Conservation (phyloP, 306 rosid species). For the Castanopsis chinensis region DNA sequence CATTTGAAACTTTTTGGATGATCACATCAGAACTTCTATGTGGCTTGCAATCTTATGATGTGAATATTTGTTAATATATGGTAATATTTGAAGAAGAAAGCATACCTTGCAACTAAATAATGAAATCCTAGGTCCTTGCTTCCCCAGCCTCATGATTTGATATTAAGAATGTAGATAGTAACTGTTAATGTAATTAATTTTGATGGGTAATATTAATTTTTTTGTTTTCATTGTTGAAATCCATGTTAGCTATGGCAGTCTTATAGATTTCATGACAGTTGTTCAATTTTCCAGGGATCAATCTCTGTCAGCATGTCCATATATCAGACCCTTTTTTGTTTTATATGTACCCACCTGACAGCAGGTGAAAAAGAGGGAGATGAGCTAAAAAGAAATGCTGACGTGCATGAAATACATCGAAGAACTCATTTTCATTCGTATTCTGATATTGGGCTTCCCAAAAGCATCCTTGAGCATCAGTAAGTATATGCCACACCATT, state of each 20-base stretch:
- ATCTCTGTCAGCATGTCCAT: constrained; percentile 89
- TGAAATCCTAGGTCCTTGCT: too few species aligned
- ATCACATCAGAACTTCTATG: neutral
- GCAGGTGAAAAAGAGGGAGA: constrained; percentile 83
- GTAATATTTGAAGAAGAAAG: neutral
- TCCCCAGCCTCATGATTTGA: neutral
- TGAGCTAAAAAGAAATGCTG: constrained; percentile 74
- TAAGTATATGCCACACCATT: constrained; percentile 42
- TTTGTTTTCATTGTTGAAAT: neutral
- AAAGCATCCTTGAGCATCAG: constrained; percentile 73
- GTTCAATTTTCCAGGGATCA: constrained; percentile 67
- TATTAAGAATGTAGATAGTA: constrained; percentile 10
- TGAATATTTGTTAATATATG: neutral
- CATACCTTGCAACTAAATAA: neutral
- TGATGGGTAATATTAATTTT: neutral
- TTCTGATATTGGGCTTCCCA: constrained; percentile 60
- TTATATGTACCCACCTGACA: constrained; percentile 87
- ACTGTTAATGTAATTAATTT: constrained; percentile 7
- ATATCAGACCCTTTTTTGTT: constrained; percentile 87
- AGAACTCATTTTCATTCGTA: constrained; percentile 67
- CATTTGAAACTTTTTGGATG: neutral
- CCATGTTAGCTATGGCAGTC: neutral
- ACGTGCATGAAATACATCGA: constrained; percentile 68
- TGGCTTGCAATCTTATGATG: too few species aligned
- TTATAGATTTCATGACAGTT: constrained; percentile 17